phyloP scores from a whole-genome alignment of 768 basidiomycete species.

The Russula virescens region DNA sequence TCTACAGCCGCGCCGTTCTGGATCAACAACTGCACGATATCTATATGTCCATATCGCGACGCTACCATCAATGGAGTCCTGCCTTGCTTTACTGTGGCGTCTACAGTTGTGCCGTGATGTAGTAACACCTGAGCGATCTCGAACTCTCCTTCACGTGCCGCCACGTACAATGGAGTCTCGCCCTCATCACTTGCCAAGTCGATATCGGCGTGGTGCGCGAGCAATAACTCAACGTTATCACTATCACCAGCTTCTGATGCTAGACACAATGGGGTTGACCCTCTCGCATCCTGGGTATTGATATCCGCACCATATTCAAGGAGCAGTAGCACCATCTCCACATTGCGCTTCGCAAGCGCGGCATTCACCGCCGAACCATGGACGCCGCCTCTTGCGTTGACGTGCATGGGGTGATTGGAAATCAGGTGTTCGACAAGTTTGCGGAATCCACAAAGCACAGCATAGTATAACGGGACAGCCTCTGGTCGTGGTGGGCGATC shows the following conservation, averaged over 20 bases:
- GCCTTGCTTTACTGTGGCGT: background rate
- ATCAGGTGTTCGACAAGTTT: background rate
- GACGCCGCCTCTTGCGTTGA: background rate
- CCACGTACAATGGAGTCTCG: background rate
- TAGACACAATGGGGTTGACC: background rate
- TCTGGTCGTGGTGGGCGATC: background rate
- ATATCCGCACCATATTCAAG: background rate
- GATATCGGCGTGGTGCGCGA: background rate
- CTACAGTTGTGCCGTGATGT: background rate
- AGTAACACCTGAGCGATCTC: background rate
- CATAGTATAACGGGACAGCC: conserved; percentile 1
- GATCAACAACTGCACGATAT: background rate
- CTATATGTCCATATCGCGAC: background rate
- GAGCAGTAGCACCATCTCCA: background rate
- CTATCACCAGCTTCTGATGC: background rate
- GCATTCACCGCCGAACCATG: background rate
- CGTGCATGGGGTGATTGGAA: background rate
- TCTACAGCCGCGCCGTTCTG: background rate
- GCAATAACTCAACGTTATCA: background rate
- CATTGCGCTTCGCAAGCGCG: background rate
- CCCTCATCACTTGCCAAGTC: rapidly evolving
- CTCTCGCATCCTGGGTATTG: background rate
- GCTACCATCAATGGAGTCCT: background rate
- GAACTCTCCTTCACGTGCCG: background rate
- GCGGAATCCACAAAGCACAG: background rate